Percentiles rank a stretch among this genome's conserved stretches.
phyloP scores from a whole-genome alignment of 768 basidiomycete species.

The Trametes villosa region DNA sequence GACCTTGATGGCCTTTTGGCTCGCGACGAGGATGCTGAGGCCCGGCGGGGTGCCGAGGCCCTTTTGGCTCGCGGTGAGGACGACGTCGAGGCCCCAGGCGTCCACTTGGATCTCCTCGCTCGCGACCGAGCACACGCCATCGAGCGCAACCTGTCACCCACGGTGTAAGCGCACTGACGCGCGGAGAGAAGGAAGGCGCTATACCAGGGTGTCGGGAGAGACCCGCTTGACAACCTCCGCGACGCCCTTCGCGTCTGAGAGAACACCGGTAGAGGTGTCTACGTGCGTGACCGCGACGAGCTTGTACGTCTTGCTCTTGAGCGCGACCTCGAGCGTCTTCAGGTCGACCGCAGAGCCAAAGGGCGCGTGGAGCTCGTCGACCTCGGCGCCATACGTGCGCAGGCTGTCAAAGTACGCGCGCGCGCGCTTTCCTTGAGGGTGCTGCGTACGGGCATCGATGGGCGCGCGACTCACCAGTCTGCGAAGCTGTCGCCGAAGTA shows the following conservation, averaged over 20 bases:
- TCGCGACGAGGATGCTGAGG: constrained; percentile 83
- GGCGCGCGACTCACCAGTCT: constrained; percentile 64
- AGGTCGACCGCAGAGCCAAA: constrained; percentile 76
- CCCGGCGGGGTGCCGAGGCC: constrained; percentile 95
- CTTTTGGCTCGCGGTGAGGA: constrained; percentile 87
- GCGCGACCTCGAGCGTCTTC: constrained; percentile 64
- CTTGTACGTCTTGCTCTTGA: constrained; percentile 84
- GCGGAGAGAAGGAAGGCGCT: constrained; percentile 17
- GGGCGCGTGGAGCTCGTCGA: constrained; percentile 80
- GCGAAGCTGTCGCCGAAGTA: constrained; percentile 94
- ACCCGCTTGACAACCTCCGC: constrained; percentile 70
- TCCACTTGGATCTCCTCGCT: constrained; percentile 96
- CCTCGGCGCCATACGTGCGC: constrained; percentile 85
- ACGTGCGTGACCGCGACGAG: constrained; percentile 94
- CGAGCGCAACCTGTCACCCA: constrained; percentile 81
- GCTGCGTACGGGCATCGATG: background rate
- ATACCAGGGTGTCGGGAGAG: constrained; percentile 85
- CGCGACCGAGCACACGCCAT: constrained; percentile 96
- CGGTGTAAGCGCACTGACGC: background rate
- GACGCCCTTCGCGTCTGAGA: constrained; percentile 82
- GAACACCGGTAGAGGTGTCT: constrained; percentile 89
- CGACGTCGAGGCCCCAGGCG: constrained; percentile 89
- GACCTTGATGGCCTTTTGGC: constrained; percentile 76
- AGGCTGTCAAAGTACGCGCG: constrained; percentile 50
- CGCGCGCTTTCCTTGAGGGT: background rate